Conservation (phyloP, 2,329 filamentous ascomycete species). For the Shiraia sp. region DNA sequence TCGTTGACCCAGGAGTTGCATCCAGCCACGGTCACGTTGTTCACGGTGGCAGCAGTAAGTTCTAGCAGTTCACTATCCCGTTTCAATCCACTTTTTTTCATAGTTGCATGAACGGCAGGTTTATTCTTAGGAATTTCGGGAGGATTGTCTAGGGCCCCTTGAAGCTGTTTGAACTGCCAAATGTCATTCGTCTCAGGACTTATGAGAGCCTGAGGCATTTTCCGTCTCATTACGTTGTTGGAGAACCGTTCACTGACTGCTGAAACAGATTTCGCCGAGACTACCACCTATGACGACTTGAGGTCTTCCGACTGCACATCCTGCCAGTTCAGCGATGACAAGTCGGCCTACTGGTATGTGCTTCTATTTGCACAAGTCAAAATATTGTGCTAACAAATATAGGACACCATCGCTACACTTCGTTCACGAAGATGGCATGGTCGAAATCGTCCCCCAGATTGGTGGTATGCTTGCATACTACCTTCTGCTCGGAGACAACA, state of each 20-base stretch:
- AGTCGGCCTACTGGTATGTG: conserved; percentile 47
- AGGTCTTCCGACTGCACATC: conserved; percentile 70
- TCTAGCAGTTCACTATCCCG: conserved; percentile 44
- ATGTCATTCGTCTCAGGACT: conserved; percentile 1
- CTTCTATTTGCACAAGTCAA: background rate
- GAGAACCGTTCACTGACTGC: conserved; percentile 24
- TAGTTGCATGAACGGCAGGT: conserved; percentile 8
- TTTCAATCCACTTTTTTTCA: conserved; percentile 47
- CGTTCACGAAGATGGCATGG: conserved; percentile 63
- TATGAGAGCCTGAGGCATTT: conserved; percentile 15
- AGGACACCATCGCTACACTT: conserved; percentile 71
- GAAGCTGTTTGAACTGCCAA: background rate
- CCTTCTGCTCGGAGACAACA: conserved; percentile 71
- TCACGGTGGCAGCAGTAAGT: conserved; percentile 55
- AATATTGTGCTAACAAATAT: conserved; percentile 1
- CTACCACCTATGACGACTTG: conserved; percentile 65
- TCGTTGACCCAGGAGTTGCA: conserved; percentile 34
- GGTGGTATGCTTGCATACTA: conserved; percentile 69
- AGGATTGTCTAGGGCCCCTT: conserved; percentile 1
- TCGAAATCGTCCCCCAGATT: conserved; percentile 66
- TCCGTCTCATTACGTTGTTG: conserved; percentile 20
- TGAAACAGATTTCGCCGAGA: conserved; percentile 58
- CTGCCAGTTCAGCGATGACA: conserved; percentile 55
- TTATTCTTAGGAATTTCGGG: conserved; percentile 4
- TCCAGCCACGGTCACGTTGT: conserved; percentile 39